Base-by-base conservation (phyloP, 176 grass and related monocot genomes). In the Pharus latifolius region DNA sequence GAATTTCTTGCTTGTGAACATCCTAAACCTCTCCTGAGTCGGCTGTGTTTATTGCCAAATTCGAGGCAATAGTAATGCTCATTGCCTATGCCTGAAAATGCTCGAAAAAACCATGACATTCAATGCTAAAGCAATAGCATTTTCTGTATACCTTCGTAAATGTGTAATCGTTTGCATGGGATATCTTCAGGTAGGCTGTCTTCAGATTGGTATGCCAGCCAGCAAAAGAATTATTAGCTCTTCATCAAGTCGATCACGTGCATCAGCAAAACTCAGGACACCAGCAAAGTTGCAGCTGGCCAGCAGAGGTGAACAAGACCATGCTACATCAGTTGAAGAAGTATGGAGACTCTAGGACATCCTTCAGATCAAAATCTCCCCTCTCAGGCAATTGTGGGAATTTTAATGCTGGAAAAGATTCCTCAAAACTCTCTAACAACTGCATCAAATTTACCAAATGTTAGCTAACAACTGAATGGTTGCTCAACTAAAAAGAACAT, bases 381-480 rank as follows among this genome's bases (percentile, higher is more conserved):
- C 90, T 84, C 72, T 93, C 95, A 7, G 95, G 95, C 75, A 98
- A 77, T 6, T 78, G 78, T 49, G 89, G 95, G 23, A 98, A 98
- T 60, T 15, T 69, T 54, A 88, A 22, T 24, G 23, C 65, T 19
- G 95, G 95, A 63, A 93, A 98, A 18, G 90, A 90, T 71, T 85
- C 70, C 72, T 98, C 56, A 43, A 93, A 98, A 48, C 81, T 78
- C 66, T 77, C 82, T 67, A 91, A 74, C 63, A 98, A 78, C 95
- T 98, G 90, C 83, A 93, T 60, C 24, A 49, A 81, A 85, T 58
- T n/a, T 29, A 49, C 22, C 19, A 69, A 70, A 42, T 23, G 27
- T 68, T 15, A 30, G 63, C 55, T 49, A 53, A 79, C 25, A 56
- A 78, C 15, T 20, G 29, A 67, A 68, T 56, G 43, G 7, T 16